Percentiles rank a stretch among this genome's conserved stretches.
phyloP scores from a whole-genome alignment of 1,139 yeast genomes.

The Diutina pseudorugosa region DNA sequence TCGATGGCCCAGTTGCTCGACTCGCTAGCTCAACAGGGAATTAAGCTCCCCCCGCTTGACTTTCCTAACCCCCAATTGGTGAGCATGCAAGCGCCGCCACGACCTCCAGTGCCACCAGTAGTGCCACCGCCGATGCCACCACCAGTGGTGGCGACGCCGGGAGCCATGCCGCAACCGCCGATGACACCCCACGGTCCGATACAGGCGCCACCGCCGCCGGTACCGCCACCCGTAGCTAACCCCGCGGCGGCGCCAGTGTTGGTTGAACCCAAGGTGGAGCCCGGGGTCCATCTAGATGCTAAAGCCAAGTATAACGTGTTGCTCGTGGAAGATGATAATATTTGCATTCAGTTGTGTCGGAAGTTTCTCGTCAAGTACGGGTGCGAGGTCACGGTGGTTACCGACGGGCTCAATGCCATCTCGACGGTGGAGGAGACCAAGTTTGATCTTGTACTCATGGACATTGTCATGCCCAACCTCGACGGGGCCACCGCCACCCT shows the following conservation, averaged over 20 bases:
- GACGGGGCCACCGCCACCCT: conserved; percentile 93
- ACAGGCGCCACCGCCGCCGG: conserved; percentile 6
- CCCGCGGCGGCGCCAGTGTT: conserved; percentile 12
- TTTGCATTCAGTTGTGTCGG: conserved; percentile 66
- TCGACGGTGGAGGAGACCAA: conserved; percentile 62
- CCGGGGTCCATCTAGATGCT: conserved; percentile 10
- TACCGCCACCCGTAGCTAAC: neutral
- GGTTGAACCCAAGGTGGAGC: neutral
- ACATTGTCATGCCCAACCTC: conserved; percentile 85
- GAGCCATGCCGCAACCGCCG: conserved; percentile 6
- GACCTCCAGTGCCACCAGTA: conserved; percentile 7
- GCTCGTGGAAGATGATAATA: conserved; percentile 78
- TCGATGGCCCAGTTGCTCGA: conserved; percentile 38
- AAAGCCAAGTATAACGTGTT: conserved; percentile 54
- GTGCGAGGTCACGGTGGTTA: conserved; percentile 83
- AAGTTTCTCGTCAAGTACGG: conserved; percentile 80
- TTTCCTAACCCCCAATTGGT: conserved; percentile 30
- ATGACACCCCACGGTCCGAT: conserved; percentile 6
- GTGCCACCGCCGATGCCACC: neutral
- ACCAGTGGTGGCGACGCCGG: neutral
- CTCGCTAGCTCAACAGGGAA: conserved; percentile 44
- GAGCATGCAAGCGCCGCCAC: conserved; percentile 10
- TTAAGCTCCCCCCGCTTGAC: conserved; percentile 54
- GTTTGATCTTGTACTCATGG: conserved; percentile 83
- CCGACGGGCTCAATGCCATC: conserved; percentile 86